Base-by-base conservation (phyloP, 2,329 filamentous ascomycete species). In the Cladosporium sp. region DNA sequence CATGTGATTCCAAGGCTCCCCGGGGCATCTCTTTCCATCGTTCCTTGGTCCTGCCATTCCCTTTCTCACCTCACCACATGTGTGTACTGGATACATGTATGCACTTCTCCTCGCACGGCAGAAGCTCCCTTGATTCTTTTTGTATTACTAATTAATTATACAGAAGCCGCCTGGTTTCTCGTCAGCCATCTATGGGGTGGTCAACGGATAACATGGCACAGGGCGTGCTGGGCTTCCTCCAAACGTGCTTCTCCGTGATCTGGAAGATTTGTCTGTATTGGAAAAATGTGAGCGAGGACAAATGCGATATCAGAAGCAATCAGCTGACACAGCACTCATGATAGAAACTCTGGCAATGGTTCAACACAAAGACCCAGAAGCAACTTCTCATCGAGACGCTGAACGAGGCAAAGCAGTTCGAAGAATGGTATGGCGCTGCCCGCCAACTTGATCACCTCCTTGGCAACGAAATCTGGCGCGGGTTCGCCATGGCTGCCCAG, bases 341-440 rank as follows among this genome's bases (percentile, higher is more conserved):
- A 35, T 23, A 69, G 67, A 37, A 53, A 55, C 44, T 68, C 4
- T 66, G 58, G 52, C 35, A 59, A 18, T 66, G 64, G 58, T 26
- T 68, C 21, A 64, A 26, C 16, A 50, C 23, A 14, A 63, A 68
- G 11, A 60, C 61, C 16, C 26, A 57, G 1, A 66, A 66, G 28
- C 56, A 69, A 33, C 40, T 69, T 21, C 65, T 71, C n/a, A 60
- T 67, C 31, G 66, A 70, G 29, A 69, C 62, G 1, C 69, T 71
- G 21, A 31, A 66, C 7, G 10, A 60, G 23, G 67, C 69, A 6
- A 63, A 44, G 21, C 31, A 56, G 8, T 96, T 90, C 74, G 91
- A 95, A 73, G 90, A 95, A 75, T 97, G 93, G 92, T 89, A 94
- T 75, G 88, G 89, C 69, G 88, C 90, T n/a, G 92, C 93, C 4